Evolutionary conservation across 2,329 filamentous ascomycete species (phyloP), one percentile per base, ranked within the genome.

Genomic region (Penicillium polonicum): DNA sequence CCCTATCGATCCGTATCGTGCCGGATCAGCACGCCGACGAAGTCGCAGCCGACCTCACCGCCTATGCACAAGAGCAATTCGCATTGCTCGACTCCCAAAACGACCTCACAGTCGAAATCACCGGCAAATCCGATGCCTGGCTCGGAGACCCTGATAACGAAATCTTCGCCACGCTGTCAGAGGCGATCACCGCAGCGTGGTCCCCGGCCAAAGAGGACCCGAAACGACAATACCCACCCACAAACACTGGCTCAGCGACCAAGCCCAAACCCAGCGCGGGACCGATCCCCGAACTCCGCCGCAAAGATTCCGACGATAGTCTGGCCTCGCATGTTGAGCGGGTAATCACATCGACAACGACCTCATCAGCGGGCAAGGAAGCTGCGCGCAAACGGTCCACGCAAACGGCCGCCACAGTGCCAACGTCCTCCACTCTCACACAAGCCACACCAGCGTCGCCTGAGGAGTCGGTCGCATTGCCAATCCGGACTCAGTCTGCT

Each of bases 51-150:
- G 80, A 83, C 0, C 80, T 99, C 5, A 85, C 81, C 0, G 72
- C 79, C 1, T 95, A 89, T 68, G 80, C 97, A 0, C 75, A 85
- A 46, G 78, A 83, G 13, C 84, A 92, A 64, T 99, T 97, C 69
- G 81, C 80, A 1, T 76, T 82, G 17, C 85, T 97, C 2, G 87
- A 88, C 31, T 93, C 91, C 1, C 88, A 90, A 60, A 99, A 99
- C 68, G 83, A 81, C 6, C 81, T 99, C 36, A 88, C 82, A 1
- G 85, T 99, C 39, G 88, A 87, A 31, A 92, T 99, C 63, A 92
- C 96, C 64, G 94, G 97, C 70, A 88, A 90, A 75, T 93, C 94
- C 0, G 94, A 99, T 70, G 92, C 94, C 0, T 99, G 94, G 94
- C 85, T 99, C 0, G 93, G 94, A 15, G 91, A 97, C 67, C 92